These are phyloP conservation scores for Termitomyces sp. DNA, from an alignment of 768 basidiomycete species.

Conservation along the genomic window DNA sequence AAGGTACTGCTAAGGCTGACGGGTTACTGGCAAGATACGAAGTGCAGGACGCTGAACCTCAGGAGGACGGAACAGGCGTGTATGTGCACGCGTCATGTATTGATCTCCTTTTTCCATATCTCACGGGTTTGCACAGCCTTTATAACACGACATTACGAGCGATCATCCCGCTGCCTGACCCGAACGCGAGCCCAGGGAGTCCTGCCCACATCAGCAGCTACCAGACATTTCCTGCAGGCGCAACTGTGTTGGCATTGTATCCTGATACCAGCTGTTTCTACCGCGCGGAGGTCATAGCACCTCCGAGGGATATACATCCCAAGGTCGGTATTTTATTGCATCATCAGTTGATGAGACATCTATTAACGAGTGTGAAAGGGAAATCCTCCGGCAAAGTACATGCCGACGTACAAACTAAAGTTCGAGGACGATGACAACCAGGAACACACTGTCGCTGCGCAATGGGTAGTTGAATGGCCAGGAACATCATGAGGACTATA, in stretches of 20 bases:
- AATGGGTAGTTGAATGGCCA: constrained; percentile 83
- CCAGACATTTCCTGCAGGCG: constrained; percentile 66
- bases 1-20: not conserved
- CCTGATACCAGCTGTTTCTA: constrained; percentile 92
- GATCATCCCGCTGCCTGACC: constrained; percentile 81
- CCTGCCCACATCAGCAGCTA: constrained; percentile 67
- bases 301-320: constrained; percentile 45
- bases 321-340: constrained; percentile 24
- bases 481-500: constrained; percentile 23
- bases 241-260: constrained; percentile 83
- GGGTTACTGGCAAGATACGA: constrained; percentile 54
- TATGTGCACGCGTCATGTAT: constrained; percentile 21
- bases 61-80: constrained; percentile 74
- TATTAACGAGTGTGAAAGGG: constrained; percentile 17
- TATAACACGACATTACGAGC: constrained; percentile 69
- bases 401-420: constrained; percentile 70
- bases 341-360: not conserved
- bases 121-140: constrained; percentile 32
- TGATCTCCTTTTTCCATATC: not conserved
- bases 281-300: constrained; percentile 77
- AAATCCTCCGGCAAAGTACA: constrained; percentile 41
- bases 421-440: constrained; percentile 90
- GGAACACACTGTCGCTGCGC: constrained; percentile 71
- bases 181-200: constrained; percentile 49
- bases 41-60: constrained; percentile 82